phyloP scores from a whole-genome alignment of 495 filamentous ascomycete species.

The Acidiella bohemica region DNA sequence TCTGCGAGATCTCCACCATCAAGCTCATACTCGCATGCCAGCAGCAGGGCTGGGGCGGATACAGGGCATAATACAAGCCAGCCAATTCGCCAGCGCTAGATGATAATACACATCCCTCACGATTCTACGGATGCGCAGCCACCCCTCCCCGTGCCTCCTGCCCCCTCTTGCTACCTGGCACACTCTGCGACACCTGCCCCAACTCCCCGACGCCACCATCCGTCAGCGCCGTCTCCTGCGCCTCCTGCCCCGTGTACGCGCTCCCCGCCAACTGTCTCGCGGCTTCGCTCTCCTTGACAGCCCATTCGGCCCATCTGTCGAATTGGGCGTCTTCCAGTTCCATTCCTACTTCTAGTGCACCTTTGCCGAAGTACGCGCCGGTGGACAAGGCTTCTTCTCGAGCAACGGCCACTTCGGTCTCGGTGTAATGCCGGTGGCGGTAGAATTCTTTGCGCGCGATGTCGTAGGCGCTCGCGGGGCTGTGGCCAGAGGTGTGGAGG shows the following conservation, averaged over 20 bases:
- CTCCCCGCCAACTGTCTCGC: constrained; percentile 32
- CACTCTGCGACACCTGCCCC: constrained; percentile 8
- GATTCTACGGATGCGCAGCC: constrained; percentile 15
- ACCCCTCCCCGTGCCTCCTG: constrained; percentile 22
- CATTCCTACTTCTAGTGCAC: constrained; percentile 60
- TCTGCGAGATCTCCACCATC: no score
- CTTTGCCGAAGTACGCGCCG: constrained; percentile 75
- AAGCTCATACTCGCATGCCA: no score
- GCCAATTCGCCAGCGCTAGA: background rate
- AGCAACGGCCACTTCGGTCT: constrained; percentile 71
- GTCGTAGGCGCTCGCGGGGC: constrained; percentile 61
- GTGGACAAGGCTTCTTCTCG: constrained; percentile 74
- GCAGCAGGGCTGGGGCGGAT: no score
- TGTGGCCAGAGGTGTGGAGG: constrained; percentile 5
- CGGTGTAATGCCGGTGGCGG: constrained; percentile 60
- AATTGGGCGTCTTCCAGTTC: constrained; percentile 63
- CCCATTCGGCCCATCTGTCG: constrained; percentile 76
- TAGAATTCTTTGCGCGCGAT: constrained; percentile 84
- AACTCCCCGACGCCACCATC: background rate
- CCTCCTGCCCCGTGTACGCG: constrained; percentile 36
- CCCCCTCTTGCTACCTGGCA: constrained; percentile 18
- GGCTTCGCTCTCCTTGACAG: constrained; percentile 40
- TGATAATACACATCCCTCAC: background rate
- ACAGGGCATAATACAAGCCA: no score
- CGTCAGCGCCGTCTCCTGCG: constrained; percentile 16